Base-by-base conservation (phyloP, 129 eudicot genomes). In the Helianthus tuberosus region DNA sequence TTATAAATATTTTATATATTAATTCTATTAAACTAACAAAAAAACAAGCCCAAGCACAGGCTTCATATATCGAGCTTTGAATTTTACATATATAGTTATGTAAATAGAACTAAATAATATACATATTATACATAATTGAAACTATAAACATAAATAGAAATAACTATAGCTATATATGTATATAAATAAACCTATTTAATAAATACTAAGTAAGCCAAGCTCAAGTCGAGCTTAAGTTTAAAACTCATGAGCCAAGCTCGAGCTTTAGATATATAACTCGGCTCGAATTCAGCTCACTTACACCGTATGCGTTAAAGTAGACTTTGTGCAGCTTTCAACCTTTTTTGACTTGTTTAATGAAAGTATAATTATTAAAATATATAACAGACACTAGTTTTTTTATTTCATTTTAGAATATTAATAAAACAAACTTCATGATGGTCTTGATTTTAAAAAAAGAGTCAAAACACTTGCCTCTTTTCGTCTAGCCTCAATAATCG, bases 401-500 rank as follows among this genome's bases (percentile, higher is more conserved):
- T n/a, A 17, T 5, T 17, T 39, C 38, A 41, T 44, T 67, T 67
- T 25, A 57, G 6, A 16, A 61, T 61, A 32, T 11, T 12, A 6
- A 1, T 0, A 13, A 61, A 13, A 29, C 5, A 32, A 72, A 44
- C n/a, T 43, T 27, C 10, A 25, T 0, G 7, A 72, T 3, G 60
- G 36, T 52, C 46, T 52, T 70, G 11, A 8, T 69, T 8, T 44
- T 44, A 16, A 7, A 7, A 38, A 49, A 69, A 73, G 0, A 16
- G 38, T 35, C 75, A 39, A 76, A 66, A 57, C 59, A 64, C 84
- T 77, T 83, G 50, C 99, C 89, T 91, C 97, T 80, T 84, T 95
- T 39, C 59, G 74, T 69, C 81, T 85, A 58, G 97, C 89, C 83
- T 89, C 96, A 51, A 85, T 74, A 50, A 95, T 70, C 41, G 99